Percentiles rank a stretch among this genome's conserved stretches.
Evolutionary conservation across 2,329 filamentous ascomycete genomes (phyloP).

Genomic region (Macrophomina phaseolina): DNA sequence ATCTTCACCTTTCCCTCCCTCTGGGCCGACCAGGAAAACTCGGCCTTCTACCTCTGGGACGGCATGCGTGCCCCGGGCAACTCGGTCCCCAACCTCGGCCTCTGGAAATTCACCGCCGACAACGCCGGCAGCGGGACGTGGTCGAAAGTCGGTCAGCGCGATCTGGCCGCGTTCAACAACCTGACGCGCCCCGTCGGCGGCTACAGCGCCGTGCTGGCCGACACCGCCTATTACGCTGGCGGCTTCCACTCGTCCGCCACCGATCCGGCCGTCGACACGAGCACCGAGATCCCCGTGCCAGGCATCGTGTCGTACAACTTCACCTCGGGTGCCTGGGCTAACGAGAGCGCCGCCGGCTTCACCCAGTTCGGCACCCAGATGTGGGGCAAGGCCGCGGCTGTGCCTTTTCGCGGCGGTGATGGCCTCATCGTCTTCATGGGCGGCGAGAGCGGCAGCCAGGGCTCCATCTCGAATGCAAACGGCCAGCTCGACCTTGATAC

Average conservation of each 20-base stretch:
- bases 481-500: conserved; percentile 3
- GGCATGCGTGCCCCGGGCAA: not conserved
- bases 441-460: not conserved
- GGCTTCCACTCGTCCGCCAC: not conserved
- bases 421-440: conserved; percentile 15
- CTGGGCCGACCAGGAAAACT: not conserved
- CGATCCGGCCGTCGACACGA: not conserved
- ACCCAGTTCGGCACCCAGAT: conserved; percentile 9
- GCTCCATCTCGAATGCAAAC: not conserved
- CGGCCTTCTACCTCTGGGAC: conserved; percentile 1
- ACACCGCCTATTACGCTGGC: not conserved
- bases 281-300: not conserved
- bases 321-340: not conserved
- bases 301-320: conserved; percentile 23
- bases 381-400: not conserved
- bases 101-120: conserved; percentile 6
- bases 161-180: not conserved
- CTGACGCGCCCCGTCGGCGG: not conserved
- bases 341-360: conserved; percentile 1
- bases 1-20: not conserved
- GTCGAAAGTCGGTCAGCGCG: not conserved
- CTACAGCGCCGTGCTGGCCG: not conserved
- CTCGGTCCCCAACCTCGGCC: not conserved
- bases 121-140: not conserved
- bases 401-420: not conserved